A percentile compares a stretch with the other conserved stretches of the same genome.
Conservation (phyloP, 2,329 filamentous ascomycete genomes). For the Neoascochyta sp. region DNA sequence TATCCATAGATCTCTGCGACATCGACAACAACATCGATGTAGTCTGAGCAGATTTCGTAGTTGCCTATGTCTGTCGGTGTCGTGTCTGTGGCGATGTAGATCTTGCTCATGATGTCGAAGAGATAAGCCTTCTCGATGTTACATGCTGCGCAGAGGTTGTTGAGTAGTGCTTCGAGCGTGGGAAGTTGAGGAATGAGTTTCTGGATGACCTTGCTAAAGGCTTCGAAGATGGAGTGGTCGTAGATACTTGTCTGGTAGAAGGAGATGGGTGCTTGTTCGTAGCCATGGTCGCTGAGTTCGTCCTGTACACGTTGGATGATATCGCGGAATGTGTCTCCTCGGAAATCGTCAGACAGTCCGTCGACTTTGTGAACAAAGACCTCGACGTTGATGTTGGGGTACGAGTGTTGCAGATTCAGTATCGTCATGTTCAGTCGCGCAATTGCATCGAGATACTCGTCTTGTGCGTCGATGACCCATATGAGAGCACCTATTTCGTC, state of each 20-base stretch:
- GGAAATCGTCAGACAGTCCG: slow-evolving; percentile 94
- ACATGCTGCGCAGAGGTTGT: slow-evolving; percentile 87
- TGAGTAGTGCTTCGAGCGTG: slow-evolving; percentile 89
- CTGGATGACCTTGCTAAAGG: slow-evolving; percentile 97
- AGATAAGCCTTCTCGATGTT: slow-evolving; percentile 97
- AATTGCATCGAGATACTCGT: slow-evolving; percentile 93
- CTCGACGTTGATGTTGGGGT: slow-evolving; percentile 92
- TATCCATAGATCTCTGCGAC: slow-evolving; percentile 93
- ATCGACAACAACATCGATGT: slow-evolving; percentile 97
- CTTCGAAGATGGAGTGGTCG: slow-evolving; percentile 97
- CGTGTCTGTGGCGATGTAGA: slow-evolving; percentile 96
- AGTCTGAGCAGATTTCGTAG: slow-evolving; percentile 98
- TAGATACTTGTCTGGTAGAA: slow-evolving; percentile 98
- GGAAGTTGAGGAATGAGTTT: slow-evolving; percentile 92
- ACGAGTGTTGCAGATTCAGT: slow-evolving; percentile 79
- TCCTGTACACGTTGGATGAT: slow-evolving; percentile 96
- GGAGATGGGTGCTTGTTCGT: slow-evolving; percentile 88
- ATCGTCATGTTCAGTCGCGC: slow-evolving; percentile 84
- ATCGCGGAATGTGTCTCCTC: slow-evolving; percentile 91
- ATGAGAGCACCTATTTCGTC: slow-evolving; percentile 90
- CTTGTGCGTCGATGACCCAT: slow-evolving; percentile 98
- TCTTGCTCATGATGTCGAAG: slow-evolving; percentile 96
- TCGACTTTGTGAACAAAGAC: slow-evolving; percentile 99
- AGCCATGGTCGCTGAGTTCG: slow-evolving; percentile 86
- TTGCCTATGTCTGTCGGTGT: slow-evolving; percentile 90